These are phyloP conservation scores for Chaetomium tenue DNA, from an alignment of 495 filamentous ascomycete species.

Conservation along the genomic window DNA sequence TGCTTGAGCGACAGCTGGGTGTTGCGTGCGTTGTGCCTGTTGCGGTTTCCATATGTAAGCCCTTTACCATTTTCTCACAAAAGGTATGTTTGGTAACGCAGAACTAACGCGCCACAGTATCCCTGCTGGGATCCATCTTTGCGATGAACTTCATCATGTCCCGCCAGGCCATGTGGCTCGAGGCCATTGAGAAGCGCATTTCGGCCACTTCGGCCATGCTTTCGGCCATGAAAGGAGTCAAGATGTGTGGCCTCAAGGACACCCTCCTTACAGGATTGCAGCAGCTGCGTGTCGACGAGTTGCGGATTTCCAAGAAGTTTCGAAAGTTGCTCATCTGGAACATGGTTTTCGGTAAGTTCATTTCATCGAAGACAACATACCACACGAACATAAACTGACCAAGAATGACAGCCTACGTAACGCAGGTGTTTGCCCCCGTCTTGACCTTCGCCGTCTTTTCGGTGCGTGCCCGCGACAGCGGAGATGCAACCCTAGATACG, in stretches of 20 bases:
- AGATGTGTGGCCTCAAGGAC: slow-evolving; percentile 57
- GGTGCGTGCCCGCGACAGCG: slow-evolving; percentile 28
- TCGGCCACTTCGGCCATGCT: slow-evolving; percentile 55
- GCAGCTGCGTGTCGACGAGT: slow-evolving; percentile 55
- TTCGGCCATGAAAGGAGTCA: slow-evolving; percentile 60
- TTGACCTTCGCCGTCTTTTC: slow-evolving; percentile 45
- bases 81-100: too few species aligned
- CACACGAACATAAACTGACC: slow-evolving; percentile 10
- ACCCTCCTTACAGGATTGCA: slow-evolving; percentile 48
- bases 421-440: slow-evolving; percentile 48
- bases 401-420: slow-evolving; percentile 48
- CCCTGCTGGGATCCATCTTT: slow-evolving; percentile 31
- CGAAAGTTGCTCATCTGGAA: slow-evolving; percentile 47
- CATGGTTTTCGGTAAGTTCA: slow-evolving; percentile 32
- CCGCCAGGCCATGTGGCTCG: slow-evolving; percentile 52
- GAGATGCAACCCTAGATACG: slow-evolving; percentile 47
- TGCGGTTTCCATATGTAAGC: slow-evolving; percentile 48
- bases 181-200: slow-evolving; percentile 53
- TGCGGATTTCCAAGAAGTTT: slow-evolving; percentile 57
- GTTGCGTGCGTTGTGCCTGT: slow-evolving; percentile 54
- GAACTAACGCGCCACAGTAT: slow-evolving; percentile 19
- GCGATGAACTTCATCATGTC: slow-evolving; percentile 48
- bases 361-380: background rate
- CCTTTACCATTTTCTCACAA: background rate
- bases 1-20: slow-evolving; percentile 56